Conservation (phyloP, 768 basidiomycete genomes). For the Amanita rimosa region DNA sequence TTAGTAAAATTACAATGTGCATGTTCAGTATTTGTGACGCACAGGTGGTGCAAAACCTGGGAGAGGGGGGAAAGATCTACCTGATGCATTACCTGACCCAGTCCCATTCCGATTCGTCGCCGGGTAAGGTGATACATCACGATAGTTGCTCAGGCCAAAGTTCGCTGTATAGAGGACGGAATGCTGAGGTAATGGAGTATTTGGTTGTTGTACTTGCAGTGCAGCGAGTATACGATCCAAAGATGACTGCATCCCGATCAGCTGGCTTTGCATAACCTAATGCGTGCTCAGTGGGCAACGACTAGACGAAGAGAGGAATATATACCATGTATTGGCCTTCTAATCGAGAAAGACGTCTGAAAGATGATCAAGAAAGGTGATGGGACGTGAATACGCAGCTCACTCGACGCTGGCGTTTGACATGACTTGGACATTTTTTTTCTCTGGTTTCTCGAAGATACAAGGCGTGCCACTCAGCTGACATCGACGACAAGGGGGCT, state of each 20-base stretch:
- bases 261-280: conserved; percentile 86
- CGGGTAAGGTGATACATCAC: conserved; percentile 21
- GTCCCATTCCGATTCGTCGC: conserved; percentile 29
- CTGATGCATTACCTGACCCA: conserved; percentile 21
- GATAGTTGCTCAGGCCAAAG: conserved; percentile 16
- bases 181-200: conserved; percentile 22
- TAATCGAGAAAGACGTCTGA: conserved; percentile 69
- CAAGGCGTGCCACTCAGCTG: conserved; percentile 72
- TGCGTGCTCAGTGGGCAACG: conserved; percentile 4
- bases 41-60: conserved; percentile 91
- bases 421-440: conserved; percentile 56
- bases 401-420: conserved; percentile 67
- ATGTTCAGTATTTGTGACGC: conserved; percentile 17
- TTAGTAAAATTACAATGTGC: conserved; percentile 7
- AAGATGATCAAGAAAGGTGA: conserved; percentile 10
- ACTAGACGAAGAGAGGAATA: conserved; percentile 6
- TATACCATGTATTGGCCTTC: conserved; percentile 78
- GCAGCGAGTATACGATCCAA: conserved; percentile 72
- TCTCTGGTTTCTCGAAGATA: conserved; percentile 87
- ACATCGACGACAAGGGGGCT: conserved; percentile 85
- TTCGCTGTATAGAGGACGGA: conserved; percentile 23
- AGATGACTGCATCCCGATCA: conserved; percentile 90
- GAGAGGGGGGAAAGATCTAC: conserved; percentile 63
- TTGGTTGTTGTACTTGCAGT: conserved; percentile 34
- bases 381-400: conserved; percentile 16